Evolutionary conservation across 352 stramenopile genomes (phyloP).

Genomic region (Ophiocytium majus): DNA sequence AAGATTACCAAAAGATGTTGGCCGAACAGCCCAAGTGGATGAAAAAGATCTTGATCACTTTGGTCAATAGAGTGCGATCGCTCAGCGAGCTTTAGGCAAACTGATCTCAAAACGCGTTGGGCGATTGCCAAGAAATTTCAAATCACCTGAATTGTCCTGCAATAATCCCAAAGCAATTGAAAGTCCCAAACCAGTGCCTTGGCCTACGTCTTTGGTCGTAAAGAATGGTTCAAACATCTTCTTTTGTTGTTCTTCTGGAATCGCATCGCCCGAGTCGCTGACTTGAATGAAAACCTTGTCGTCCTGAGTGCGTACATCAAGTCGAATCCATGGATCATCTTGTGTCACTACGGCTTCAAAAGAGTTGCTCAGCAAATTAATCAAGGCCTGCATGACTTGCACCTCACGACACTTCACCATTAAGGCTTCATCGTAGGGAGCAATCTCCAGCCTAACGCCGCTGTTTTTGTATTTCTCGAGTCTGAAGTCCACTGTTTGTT

Average conservation of each 20-base stretch:
- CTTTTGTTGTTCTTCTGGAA: background rate
- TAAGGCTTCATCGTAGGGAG: too few relatives aligned
- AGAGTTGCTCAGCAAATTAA: slow-evolving; percentile 2
- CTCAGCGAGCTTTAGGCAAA: too few relatives aligned
- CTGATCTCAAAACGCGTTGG: too few relatives aligned
- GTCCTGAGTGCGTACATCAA: background rate
- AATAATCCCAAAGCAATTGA: too few relatives aligned
- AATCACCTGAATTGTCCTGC: too few relatives aligned
- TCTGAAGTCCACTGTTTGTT: background rate
- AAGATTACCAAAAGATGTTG: too few relatives aligned
- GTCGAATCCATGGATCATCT: background rate
- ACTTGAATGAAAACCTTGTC: background rate
- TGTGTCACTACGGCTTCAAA: background rate
- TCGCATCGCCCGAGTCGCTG: background rate
- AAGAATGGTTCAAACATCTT: slow-evolving; percentile 9
- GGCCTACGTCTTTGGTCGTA: background rate
- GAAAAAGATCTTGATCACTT: too few relatives aligned
- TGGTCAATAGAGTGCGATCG: too few relatives aligned
- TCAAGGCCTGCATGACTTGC: background rate
- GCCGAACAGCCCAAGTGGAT: too few relatives aligned
- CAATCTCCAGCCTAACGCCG: background rate
- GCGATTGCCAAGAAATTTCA: too few relatives aligned
- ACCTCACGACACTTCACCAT: too few relatives aligned
- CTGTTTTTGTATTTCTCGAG: background rate
- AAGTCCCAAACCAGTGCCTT: background rate